Percentiles rank a stretch among this genome's conserved stretches.
Evolutionary conservation across 805 yeast species (phyloP).

Genomic region (Candida succiphila): DNA sequence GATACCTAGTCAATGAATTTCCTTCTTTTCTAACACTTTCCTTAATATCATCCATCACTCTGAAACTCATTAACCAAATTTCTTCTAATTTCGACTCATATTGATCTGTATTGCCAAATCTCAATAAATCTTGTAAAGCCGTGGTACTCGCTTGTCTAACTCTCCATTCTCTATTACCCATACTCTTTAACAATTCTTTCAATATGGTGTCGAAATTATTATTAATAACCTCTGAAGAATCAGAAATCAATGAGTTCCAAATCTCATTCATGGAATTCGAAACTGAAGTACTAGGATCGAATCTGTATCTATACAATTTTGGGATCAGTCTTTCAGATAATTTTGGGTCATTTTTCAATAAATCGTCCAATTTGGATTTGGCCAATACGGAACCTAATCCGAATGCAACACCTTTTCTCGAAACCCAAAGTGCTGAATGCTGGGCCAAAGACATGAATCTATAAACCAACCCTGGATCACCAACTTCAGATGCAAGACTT

Average conservation of each 20-base stretch:
- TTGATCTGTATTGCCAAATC: constrained; percentile 41
- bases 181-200: constrained; percentile 51
- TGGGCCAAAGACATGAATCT: constrained; percentile 90
- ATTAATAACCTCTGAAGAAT: constrained; percentile 42
- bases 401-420: constrained; percentile 89
- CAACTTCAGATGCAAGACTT: constrained; percentile 85
- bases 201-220: constrained; percentile 49
- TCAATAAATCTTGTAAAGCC: constrained; percentile 63
- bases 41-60: constrained; percentile 89
- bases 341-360: constrained; percentile 42
- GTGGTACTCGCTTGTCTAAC: constrained; percentile 78
- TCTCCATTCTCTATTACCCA: constrained; percentile 87
- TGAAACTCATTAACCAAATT: constrained; percentile 81
- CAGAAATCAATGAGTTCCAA: constrained; percentile 63
- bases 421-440: constrained; percentile 82
- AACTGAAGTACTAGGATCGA: constrained; percentile 74
- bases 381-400: constrained; percentile 83
- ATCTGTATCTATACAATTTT: constrained; percentile 71
- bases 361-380: constrained; percentile 58
- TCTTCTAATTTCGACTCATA: constrained; percentile 47
- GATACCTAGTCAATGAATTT: constrained; percentile 48
- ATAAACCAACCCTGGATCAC: constrained; percentile 90
- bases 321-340: constrained; percentile 63
- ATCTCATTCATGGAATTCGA: constrained; percentile 79
- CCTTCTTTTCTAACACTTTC: constrained; percentile 88